Conservation (phyloP, 345 rosid species). For the Moricandia arvensis region DNA sequence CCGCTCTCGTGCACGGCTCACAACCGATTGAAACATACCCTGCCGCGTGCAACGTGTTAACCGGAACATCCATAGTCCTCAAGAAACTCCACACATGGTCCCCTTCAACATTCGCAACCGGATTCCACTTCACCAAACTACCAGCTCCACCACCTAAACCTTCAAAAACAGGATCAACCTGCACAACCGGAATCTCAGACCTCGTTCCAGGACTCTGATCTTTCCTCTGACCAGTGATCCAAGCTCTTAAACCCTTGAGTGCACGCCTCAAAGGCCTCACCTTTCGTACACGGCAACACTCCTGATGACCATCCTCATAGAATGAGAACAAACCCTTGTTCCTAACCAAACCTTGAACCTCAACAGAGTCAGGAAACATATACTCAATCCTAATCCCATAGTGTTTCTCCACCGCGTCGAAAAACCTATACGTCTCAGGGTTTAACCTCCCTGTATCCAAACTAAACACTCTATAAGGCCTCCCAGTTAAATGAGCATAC, state of each 20-base stretch:
- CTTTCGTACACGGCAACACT: constrained; percentile 94
- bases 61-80: constrained; percentile 81
- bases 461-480: constrained; percentile 88
- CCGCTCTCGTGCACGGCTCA: constrained; percentile 93
- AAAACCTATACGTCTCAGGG: constrained; percentile 71
- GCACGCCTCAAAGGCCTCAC: constrained; percentile 93
- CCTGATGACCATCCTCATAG: constrained; percentile 97
- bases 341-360: constrained; percentile 89
- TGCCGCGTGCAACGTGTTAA: constrained; percentile 64
- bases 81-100: constrained; percentile 77
- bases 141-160: constrained; percentile 85
- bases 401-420: constrained; percentile 72
- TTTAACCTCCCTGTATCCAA: constrained; percentile 94
- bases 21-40: constrained; percentile 93
- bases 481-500: constrained; percentile 82
- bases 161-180: constrained; percentile 88
- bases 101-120: constrained; percentile 74
- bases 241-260: constrained; percentile 80
- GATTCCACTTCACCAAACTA: constrained; percentile 96
- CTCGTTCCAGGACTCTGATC: constrained; percentile 83
- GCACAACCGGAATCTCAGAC: constrained; percentile 81
- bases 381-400: constrained; percentile 82
- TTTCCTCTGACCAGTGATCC: constrained; percentile 97
- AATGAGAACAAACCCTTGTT: constrained; percentile 90
- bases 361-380: constrained; percentile 96